phyloP scores from a whole-genome alignment of 2,329 filamentous ascomycete genomes.

The Westerdykella ornata region DNA sequence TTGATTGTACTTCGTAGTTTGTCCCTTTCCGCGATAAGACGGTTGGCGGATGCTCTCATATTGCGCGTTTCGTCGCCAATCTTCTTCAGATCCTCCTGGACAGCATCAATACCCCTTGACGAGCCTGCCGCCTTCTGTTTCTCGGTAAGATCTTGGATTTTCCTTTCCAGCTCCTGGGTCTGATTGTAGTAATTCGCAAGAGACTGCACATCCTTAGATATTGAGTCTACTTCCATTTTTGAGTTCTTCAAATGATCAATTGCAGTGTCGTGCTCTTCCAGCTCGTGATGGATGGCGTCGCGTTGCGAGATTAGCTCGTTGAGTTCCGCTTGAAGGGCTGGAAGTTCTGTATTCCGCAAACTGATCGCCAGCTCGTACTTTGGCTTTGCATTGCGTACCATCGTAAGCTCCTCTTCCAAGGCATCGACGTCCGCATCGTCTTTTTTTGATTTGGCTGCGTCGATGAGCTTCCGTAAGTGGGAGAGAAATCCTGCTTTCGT shows the following conservation, averaged over 20 bases:
- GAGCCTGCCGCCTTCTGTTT: conserved; percentile 64
- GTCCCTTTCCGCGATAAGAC: conserved; percentile 64
- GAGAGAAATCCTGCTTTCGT: conserved; percentile 51
- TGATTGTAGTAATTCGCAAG: conserved; percentile 69
- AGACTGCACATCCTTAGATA: conserved; percentile 67
- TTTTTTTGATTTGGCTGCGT: conserved; percentile 43
- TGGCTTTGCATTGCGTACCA: conserved; percentile 49
- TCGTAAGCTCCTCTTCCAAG: conserved; percentile 54
- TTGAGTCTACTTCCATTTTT: conserved; percentile 65
- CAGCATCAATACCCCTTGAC: conserved; percentile 70
- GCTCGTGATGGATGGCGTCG: conserved; percentile 34
- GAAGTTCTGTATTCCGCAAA: conserved; percentile 62
- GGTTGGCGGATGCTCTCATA: conserved; percentile 57
- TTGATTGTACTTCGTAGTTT: conserved; percentile 62
- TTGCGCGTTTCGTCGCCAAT: conserved; percentile 61
- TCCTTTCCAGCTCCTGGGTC: conserved; percentile 61
- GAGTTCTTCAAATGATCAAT: conserved; percentile 58
- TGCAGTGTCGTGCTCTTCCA: conserved; percentile 59
- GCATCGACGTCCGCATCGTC: conserved; percentile 58
- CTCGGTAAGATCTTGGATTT: conserved; percentile 67
- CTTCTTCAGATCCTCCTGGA: conserved; percentile 66
- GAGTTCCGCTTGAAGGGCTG: conserved; percentile 59
- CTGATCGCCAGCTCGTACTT: conserved; percentile 70
- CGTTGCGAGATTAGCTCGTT: conserved; percentile 43
- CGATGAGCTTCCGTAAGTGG: conserved; percentile 55